Evolutionary conservation across 768 basidiomycete species (phyloP).

Genomic region (Scleroderma citrinum): DNA sequence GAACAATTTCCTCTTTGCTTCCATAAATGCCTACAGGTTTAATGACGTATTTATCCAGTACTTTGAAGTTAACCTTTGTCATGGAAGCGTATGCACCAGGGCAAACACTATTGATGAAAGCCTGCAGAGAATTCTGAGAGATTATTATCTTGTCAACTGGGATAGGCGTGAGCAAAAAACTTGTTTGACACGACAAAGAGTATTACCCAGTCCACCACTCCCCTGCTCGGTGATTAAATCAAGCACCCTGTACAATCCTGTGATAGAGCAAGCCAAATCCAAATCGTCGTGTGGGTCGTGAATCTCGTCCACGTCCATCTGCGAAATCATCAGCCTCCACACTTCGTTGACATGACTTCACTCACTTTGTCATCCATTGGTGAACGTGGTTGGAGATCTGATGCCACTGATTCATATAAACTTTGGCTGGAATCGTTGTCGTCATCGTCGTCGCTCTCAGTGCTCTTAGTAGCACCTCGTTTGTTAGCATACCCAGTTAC

Average conservation of each 20-base stretch:
- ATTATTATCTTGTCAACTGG: slow-evolving; percentile 55
- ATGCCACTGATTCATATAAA: not conserved
- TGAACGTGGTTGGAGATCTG: not conserved
- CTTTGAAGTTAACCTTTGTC: slow-evolving; percentile 47
- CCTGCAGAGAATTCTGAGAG: slow-evolving; percentile 38
- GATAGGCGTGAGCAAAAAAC: not conserved
- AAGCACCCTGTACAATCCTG: slow-evolving; percentile 41
- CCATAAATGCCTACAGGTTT: slow-evolving; percentile 50
- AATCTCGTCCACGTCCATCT: slow-evolving; percentile 2
- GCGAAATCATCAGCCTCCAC: not conserved
- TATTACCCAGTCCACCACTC: slow-evolving; percentile 42
- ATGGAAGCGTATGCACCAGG: slow-evolving; percentile 47
- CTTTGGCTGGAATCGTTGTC: not conserved
- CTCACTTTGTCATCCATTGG: not conserved
- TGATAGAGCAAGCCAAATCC: slow-evolving; percentile 19
- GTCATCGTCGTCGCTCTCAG: not conserved
- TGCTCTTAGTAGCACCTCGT: not conserved
- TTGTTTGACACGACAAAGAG: not conserved
- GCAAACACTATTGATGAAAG: slow-evolving; percentile 38
- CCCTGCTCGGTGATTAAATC: slow-evolving; percentile 43
- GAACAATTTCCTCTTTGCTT: slow-evolving; percentile 40
- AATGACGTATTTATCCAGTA: slow-evolving; percentile 36
- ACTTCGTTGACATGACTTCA: not conserved
- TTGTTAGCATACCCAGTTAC: not conserved
- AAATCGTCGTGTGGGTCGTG: not conserved